Percentiles rank a stretch among this genome's conserved stretches.
These are phyloP conservation scores for Beta macrorhiza DNA, from an alignment of 179 eudicot genomes.

Conservation along the genomic window DNA sequence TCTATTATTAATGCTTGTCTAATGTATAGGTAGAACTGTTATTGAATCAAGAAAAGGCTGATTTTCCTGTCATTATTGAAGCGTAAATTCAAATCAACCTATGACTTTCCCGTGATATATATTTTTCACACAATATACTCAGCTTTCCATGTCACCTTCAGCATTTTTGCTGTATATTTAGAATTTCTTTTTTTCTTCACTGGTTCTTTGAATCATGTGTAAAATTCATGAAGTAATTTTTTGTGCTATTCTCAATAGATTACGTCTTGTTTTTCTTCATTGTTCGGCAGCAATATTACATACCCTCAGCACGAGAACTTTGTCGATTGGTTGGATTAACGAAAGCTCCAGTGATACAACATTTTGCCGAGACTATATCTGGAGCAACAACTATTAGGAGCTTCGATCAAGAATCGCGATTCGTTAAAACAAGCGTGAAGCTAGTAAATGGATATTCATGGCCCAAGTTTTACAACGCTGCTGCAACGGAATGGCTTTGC, in stretches of 20 bases:
- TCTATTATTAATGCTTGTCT: too few relatives aligned
- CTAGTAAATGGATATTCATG: slow-evolving; percentile 10
- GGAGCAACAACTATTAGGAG: slow-evolving; percentile 67
- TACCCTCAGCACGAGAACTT: slow-evolving; percentile 64
- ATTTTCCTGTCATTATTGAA: too few relatives aligned
- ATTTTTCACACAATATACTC: too few relatives aligned
- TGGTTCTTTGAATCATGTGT: background rate
- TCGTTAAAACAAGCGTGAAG: slow-evolving; percentile 20
- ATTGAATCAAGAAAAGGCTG: too few relatives aligned
- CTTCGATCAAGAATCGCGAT: slow-evolving; percentile 62
- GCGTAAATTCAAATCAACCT: too few relatives aligned
- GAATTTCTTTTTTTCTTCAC: background rate
- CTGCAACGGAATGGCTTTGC: slow-evolving; percentile 20
- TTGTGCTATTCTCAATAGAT: background rate
- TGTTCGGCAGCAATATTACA: slow-evolving; percentile 27
- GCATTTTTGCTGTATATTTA: background rate
- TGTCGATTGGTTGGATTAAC: slow-evolving; percentile 53
- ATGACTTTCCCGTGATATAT: too few relatives aligned
- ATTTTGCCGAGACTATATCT: slow-evolving; percentile 71
- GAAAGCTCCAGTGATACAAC: slow-evolving; percentile 78
- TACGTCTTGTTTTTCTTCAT: too few relatives aligned
- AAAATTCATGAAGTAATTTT: slow-evolving; percentile 21
- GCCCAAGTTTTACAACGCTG: slow-evolving; percentile 18
- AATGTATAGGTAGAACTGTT: too few relatives aligned
- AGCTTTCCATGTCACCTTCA: too few relatives aligned